Conservation (phyloP, 352 stramenopile species). For the Globisporangium iwayamae region DNA sequence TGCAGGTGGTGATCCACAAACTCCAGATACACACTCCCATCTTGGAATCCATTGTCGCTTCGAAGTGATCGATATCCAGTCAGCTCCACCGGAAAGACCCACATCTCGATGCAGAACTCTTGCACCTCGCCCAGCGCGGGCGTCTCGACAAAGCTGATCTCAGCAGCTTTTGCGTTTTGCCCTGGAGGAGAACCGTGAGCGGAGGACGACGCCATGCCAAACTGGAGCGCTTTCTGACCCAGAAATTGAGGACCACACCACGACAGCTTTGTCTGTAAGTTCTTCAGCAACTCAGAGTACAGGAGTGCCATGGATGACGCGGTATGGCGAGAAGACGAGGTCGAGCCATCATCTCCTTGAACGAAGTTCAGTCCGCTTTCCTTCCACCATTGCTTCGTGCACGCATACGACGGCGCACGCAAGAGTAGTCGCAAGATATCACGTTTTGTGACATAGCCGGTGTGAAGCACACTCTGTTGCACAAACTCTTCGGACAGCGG, state of each 20-base stretch:
- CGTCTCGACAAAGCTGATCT: conserved; percentile 65
- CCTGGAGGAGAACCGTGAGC: conserved; percentile 11
- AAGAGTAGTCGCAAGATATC: conserved; percentile 65
- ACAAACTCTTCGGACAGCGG: conserved; percentile 79
- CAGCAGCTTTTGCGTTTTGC: conserved; percentile 35
- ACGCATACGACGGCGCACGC: conserved; percentile 59
- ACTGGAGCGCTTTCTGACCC: conserved; percentile 55
- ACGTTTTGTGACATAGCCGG: conserved; percentile 73
- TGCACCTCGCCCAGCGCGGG: conserved; percentile 53
- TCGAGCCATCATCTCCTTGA: conserved; percentile 3
- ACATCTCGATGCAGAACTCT: conserved; percentile 81
- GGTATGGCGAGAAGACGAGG: conserved; percentile 39
- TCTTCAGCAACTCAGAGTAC: conserved; percentile 69
- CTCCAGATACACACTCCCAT: conserved; percentile 69
- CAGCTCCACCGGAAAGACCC: conserved; percentile 69
- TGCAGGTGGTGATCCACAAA: conserved; percentile 66
- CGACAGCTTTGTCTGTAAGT: conserved; percentile 59
- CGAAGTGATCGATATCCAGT: conserved; percentile 59
- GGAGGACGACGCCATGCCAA: conserved; percentile 39
- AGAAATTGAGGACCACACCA: conserved; percentile 30
- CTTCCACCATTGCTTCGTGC: conserved; percentile 51
- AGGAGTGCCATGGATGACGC: conserved; percentile 69
- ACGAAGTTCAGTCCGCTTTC: conserved; percentile 41
- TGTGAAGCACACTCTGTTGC: conserved; percentile 63
- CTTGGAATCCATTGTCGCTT: conserved; percentile 70